phyloP scores from a whole-genome alignment of 495 filamentous ascomycete species.

The Lophiotrema nucula region DNA sequence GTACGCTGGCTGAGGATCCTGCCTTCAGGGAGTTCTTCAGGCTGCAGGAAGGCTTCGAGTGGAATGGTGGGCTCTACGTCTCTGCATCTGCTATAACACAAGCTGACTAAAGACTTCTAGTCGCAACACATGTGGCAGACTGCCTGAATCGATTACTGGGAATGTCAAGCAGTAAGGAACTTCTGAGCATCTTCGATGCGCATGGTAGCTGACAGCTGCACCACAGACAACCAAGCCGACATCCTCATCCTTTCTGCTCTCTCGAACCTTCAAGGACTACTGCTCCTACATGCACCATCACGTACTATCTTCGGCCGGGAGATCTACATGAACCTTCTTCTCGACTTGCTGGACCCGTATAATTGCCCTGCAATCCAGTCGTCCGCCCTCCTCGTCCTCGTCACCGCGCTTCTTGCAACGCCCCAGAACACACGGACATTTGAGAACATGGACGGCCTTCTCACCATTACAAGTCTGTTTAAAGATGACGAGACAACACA shows the following conservation, averaged over 20 bases:
- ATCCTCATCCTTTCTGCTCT: slow-evolving; percentile 84
- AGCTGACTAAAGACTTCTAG: slow-evolving; percentile 42
- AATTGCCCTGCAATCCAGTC: slow-evolving; percentile 91
- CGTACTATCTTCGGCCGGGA: slow-evolving; percentile 83
- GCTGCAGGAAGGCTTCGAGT: slow-evolving; percentile 93
- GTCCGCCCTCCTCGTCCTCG: slow-evolving; percentile 81
- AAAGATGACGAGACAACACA: slow-evolving; percentile 76
- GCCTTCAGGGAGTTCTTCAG: slow-evolving; percentile 97
- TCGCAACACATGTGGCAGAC: slow-evolving; percentile 78
- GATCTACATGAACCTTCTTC: slow-evolving; percentile 92
- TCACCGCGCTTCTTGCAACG: slow-evolving; percentile 78
- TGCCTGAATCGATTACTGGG: slow-evolving; percentile 87
- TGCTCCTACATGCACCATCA: slow-evolving; percentile 91
- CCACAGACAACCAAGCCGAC: slow-evolving; percentile 73
- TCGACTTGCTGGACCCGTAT: slow-evolving; percentile 90
- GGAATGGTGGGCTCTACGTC: slow-evolving; percentile 77
- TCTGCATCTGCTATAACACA: background rate
- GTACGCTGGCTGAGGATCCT: slow-evolving; percentile 73
- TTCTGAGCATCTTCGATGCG: too few relatives aligned
- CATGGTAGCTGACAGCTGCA: slow-evolving; percentile 8
- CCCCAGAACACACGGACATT: slow-evolving; percentile 88
- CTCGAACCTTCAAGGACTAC: slow-evolving; percentile 83
- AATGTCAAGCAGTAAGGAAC: slow-evolving; percentile 59
- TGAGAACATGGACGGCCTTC: slow-evolving; percentile 85
- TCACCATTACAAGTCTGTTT: slow-evolving; percentile 92